A percentile compares a stretch with the other conserved stretches of the same genome.
These are phyloP conservation scores for Pholiota molesta DNA, from an alignment of 768 basidiomycete genomes.

Conservation along the genomic window DNA sequence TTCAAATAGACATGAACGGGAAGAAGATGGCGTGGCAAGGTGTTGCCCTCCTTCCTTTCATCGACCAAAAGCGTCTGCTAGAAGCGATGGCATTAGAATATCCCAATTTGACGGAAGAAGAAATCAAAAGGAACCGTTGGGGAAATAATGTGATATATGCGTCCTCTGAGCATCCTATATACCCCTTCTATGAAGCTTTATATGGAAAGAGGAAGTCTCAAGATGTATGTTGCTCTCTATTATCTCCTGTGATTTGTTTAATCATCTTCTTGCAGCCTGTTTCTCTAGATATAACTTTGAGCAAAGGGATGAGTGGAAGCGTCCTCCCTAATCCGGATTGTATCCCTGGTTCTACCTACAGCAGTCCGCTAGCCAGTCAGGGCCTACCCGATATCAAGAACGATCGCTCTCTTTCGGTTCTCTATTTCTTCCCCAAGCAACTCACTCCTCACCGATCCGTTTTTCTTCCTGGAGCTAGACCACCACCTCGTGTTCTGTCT, in stretches of 20 bases:
- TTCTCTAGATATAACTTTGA: conserved; percentile 65
- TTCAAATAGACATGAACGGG: conserved; percentile 99
- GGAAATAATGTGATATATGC: conserved; percentile 85
- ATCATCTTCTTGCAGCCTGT: conserved; percentile 57
- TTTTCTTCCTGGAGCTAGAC: conserved; percentile 73
- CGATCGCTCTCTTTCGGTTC: conserved; percentile 84
- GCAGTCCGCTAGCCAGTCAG: conserved; percentile 64
- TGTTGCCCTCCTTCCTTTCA: conserved; percentile 95
- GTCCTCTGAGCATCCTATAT: conserved; percentile 81
- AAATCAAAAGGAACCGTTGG: conserved; percentile 82
- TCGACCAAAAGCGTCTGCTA: conserved; percentile 82
- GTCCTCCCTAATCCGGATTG: conserved; percentile 85
- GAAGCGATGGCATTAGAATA: conserved; percentile 78
- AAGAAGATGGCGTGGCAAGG: conserved; percentile 99
- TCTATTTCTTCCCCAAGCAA: conserved; percentile 91
- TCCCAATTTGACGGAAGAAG: conserved; percentile 75
- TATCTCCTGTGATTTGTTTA: background rate
- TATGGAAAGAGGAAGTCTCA: conserved; percentile 88
- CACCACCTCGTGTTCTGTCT: conserved; percentile 61
- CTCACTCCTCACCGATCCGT: conserved; percentile 82
- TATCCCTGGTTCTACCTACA: conserved; percentile 90
- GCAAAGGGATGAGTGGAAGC: conserved; percentile 79
- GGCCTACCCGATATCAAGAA: conserved; percentile 80
- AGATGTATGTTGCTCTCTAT: conserved; percentile 53
- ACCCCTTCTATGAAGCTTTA: conserved; percentile 83